A percentile compares a stretch with the other conserved stretches of the same genome.
These are phyloP conservation scores for Pythium volutum DNA, from an alignment of 352 stramenopile genomes.

Conservation along the genomic window DNA sequence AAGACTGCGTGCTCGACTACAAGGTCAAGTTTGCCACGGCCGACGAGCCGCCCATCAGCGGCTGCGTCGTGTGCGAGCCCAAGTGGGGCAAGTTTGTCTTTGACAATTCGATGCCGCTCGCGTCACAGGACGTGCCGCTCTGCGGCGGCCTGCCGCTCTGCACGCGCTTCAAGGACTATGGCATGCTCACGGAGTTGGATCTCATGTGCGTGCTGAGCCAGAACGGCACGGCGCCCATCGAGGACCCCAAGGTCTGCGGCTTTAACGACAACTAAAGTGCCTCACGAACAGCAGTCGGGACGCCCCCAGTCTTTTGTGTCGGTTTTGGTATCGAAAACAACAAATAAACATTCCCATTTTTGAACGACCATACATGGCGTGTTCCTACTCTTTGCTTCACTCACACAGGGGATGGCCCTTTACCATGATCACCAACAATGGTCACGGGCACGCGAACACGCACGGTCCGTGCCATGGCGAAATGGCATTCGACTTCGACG, in stretches of 20 bases:
- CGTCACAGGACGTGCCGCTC: conserved; percentile 12
- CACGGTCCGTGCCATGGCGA: background rate
- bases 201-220: conserved; percentile 25
- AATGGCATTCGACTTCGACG: conserved; percentile 11
- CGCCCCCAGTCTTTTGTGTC: too few relatives aligned
- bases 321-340: background rate
- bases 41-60: background rate
- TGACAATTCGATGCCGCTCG: conserved; percentile 16
- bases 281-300: background rate
- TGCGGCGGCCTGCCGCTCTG: conserved; percentile 29
- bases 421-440: background rate
- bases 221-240: conserved; percentile 22
- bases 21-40: conserved; percentile 5
- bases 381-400: too few relatives aligned
- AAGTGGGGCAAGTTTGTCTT: conserved; percentile 15
- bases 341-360: background rate
- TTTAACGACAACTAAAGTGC: conserved; percentile 24
- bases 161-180: conserved; percentile 21
- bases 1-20: conserved; percentile 11
- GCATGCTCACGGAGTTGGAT: conserved; percentile 18
- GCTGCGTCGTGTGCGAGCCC: conserved; percentile 9
- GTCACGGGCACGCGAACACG: conserved; percentile 1
- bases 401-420: too few relatives aligned
- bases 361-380: too few relatives aligned
- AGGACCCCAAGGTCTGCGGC: conserved; percentile 13